These are phyloP conservation scores for Talaromyces adpressus DNA, from an alignment of 495 filamentous ascomycete genomes.

Conservation along the genomic window DNA sequence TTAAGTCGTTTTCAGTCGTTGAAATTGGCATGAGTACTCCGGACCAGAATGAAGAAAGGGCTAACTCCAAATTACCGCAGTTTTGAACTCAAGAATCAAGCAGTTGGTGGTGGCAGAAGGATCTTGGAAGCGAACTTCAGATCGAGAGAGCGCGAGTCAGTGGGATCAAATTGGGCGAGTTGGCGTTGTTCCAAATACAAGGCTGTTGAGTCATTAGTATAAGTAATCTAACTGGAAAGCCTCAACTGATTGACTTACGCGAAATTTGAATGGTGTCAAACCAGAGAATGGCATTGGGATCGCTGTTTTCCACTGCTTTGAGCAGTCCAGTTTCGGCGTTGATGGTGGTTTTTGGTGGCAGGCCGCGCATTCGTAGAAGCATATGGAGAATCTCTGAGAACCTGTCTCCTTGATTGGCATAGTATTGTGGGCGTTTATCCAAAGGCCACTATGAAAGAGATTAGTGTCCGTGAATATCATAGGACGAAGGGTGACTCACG, in stretches of 20 bases:
- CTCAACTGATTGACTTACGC: slow-evolving; percentile 35
- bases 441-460: slow-evolving; percentile 54
- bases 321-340: slow-evolving; percentile 48
- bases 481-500: slow-evolving; percentile 16
- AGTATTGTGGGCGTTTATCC: slow-evolving; percentile 56
- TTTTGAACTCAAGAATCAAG: neutral
- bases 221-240: neutral
- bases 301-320: slow-evolving; percentile 43
- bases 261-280: slow-evolving; percentile 55
- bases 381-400: slow-evolving; percentile 68
- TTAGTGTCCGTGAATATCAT: neutral
- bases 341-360: slow-evolving; percentile 54
- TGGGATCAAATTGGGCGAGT: slow-evolving; percentile 49
- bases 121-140: slow-evolving; percentile 56
- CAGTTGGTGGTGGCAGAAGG: slow-evolving; percentile 33
- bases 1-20: neutral
- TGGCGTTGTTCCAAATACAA: slow-evolving; percentile 39
- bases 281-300: slow-evolving; percentile 47
- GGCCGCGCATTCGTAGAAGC: slow-evolving; percentile 65
- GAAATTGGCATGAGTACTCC: neutral
- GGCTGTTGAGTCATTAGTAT: slow-evolving; percentile 15
- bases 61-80: neutral
- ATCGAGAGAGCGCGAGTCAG: slow-evolving; percentile 61
- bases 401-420: slow-evolving; percentile 62
- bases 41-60: neutral